A percentile compares a stretch with the other conserved stretches of the same genome.
Conservation (phyloP, 768 basidiomycete species). For the Hemileccinum rubropunctum region DNA sequence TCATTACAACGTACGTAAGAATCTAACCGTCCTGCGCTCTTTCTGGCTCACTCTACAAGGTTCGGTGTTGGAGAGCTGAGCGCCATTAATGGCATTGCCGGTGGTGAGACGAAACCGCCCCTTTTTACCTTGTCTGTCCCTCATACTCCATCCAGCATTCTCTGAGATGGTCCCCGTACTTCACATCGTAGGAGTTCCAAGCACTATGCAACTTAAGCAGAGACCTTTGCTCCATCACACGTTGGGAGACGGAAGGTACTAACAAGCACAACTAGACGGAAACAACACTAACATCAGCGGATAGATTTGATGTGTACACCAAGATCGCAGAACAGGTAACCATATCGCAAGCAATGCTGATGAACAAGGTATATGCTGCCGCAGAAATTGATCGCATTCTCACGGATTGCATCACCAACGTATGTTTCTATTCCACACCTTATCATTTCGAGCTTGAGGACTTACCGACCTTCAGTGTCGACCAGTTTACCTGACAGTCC, state of each 20-base stretch:
- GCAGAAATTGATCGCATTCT: constrained; percentile 78
- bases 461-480: constrained; percentile 49
- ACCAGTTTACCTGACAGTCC: constrained; percentile 85
- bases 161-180: constrained; percentile 90
- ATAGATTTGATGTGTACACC: constrained; percentile 75
- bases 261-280: not conserved
- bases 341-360: constrained; percentile 60
- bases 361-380: constrained; percentile 51
- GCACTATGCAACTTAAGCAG: constrained; percentile 65
- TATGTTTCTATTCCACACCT: constrained; percentile 26
- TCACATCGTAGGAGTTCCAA: constrained; percentile 84
- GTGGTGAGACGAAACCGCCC: constrained; percentile 40
- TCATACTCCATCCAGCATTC: constrained; percentile 45
- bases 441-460: not conserved
- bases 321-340: constrained; percentile 77
- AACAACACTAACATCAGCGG: not conserved
- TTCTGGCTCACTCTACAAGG: constrained; percentile 31
- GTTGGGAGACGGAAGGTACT: constrained; percentile 74
- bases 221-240: constrained; percentile 85
- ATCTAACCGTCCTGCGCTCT: not conserved
- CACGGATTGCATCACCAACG: constrained; percentile 59
- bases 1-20: constrained; percentile 68
- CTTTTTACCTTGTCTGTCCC: not conserved
- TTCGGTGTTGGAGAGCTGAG: constrained; percentile 95
- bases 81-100: constrained; percentile 82